Conservation (phyloP, 2,329 filamentous ascomycete species). For the Sporothrix pallida region DNA sequence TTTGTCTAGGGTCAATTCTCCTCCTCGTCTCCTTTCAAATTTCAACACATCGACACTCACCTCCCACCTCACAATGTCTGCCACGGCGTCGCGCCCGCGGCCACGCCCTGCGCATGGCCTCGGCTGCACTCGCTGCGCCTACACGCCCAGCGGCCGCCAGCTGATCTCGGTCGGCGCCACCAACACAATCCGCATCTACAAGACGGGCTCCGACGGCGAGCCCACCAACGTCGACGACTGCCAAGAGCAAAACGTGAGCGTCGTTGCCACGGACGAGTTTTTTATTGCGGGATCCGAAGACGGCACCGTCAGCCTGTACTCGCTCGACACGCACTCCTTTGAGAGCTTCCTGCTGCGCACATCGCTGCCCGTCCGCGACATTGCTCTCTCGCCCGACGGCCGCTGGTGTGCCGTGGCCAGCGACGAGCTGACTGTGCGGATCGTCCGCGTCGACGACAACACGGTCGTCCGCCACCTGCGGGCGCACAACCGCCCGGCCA, state of each 20-base stretch:
- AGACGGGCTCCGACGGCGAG: conserved; percentile 88
- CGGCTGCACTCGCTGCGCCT: conserved; percentile 84
- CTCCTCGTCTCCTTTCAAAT: neutral
- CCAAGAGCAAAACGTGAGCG: conserved; percentile 80
- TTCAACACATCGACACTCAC: neutral
- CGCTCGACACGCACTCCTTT: conserved; percentile 73
- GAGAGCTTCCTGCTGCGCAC: conserved; percentile 83
- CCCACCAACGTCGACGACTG: conserved; percentile 91
- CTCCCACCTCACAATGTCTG: conserved; percentile 20
- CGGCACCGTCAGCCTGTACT: conserved; percentile 93
- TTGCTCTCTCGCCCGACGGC: conserved; percentile 79
- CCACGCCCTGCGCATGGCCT: conserved; percentile 78
- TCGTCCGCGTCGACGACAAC: conserved; percentile 83
- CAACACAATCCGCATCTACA: conserved; percentile 91
- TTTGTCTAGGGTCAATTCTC: neutral
- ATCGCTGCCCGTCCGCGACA: conserved; percentile 83
- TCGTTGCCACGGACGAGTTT: conserved; percentile 77
- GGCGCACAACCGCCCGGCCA: conserved; percentile 85
- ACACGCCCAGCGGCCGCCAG: conserved; percentile 85
- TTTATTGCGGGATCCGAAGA: conserved; percentile 93
- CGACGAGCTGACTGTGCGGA: conserved; percentile 89
- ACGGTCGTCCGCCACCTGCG: conserved; percentile 76
- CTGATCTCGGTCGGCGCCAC: conserved; percentile 92
- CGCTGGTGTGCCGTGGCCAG: conserved; percentile 95
- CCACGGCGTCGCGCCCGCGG: conserved; percentile 57